phyloP scores from a whole-genome alignment of 345 rosid genomes.

The Brassica cretica region DNA sequence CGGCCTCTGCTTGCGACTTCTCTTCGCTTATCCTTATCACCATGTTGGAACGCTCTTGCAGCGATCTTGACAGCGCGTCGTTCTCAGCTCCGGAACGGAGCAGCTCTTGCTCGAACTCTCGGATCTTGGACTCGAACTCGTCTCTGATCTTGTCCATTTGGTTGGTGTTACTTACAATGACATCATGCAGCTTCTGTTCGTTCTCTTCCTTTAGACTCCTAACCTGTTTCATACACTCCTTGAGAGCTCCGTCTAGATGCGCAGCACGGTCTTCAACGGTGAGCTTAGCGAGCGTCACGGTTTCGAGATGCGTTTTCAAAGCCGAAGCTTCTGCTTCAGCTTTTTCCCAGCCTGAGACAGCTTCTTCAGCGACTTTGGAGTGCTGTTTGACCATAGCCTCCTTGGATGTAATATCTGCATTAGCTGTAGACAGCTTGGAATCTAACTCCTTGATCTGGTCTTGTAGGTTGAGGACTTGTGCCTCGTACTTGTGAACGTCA shows the following conservation, averaged over 20 bases:
- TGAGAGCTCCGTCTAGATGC: constrained; percentile 94
- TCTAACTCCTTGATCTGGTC: constrained; percentile 75
- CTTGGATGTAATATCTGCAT: constrained; percentile 70
- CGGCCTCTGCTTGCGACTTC: constrained; percentile 80
- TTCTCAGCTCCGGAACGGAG: constrained; percentile 83
- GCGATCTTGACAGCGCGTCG: constrained; percentile 68
- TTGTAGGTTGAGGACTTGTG: constrained; percentile 57
- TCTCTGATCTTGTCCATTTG: constrained; percentile 71
- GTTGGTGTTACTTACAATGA: constrained; percentile 57
- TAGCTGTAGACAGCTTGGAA: constrained; percentile 69
- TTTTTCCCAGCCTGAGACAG: constrained; percentile 99
- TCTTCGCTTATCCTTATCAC: constrained; percentile 69
- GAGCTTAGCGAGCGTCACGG: constrained; percentile 80
- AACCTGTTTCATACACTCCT: constrained; percentile 96
- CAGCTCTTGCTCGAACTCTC: constrained; percentile 70
- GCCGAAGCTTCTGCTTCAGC: constrained; percentile 96
- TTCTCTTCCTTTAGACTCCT: constrained; percentile 91
- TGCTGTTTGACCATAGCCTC: constrained; percentile 90
- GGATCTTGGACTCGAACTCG: constrained; percentile 71
- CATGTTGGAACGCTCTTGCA: constrained; percentile 90
- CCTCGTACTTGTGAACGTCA: constrained; percentile 61
- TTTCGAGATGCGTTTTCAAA: constrained; percentile 79
- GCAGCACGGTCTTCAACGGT: constrained; percentile 83
- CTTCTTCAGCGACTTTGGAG: constrained; percentile 98
- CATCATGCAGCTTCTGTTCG: constrained; percentile 75